Evolutionary conservation across 2,329 filamentous ascomycete genomes (phyloP).

Genomic region (Fusarium nygamai): DNA sequence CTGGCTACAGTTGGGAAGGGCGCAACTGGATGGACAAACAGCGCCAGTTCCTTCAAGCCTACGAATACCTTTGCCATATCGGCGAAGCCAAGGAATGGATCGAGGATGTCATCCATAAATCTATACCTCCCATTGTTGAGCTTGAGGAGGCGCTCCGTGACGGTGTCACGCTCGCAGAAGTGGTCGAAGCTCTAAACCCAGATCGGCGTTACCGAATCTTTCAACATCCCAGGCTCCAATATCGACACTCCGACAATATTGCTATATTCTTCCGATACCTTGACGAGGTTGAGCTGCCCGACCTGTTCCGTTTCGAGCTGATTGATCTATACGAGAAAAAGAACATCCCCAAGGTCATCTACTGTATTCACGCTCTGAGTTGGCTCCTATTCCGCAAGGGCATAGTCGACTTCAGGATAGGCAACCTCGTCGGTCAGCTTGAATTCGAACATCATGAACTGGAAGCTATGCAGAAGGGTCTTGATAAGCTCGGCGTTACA

Average conservation of each 20-base stretch:
- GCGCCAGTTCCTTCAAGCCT: slow-evolving; percentile 93
- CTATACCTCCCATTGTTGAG: slow-evolving; percentile 91
- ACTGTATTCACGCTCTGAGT: slow-evolving; percentile 96
- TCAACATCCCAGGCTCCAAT: slow-evolving; percentile 84
- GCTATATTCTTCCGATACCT: slow-evolving; percentile 95
- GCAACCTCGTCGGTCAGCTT: slow-evolving; percentile 93
- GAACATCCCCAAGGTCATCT: slow-evolving; percentile 98
- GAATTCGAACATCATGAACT: slow-evolving; percentile 98
- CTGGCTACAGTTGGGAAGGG: slow-evolving; percentile 77
- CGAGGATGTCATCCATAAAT: slow-evolving; percentile 84
- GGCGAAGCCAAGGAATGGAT: slow-evolving; percentile 99
- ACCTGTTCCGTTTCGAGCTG: slow-evolving; percentile 95
- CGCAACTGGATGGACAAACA: slow-evolving; percentile 99
- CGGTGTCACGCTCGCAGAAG: slow-evolving; percentile 92
- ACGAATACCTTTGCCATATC: slow-evolving; percentile 98
- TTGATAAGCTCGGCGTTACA: slow-evolving; percentile 92
- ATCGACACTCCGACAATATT: slow-evolving; percentile 97
- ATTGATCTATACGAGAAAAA: slow-evolving; percentile 99
- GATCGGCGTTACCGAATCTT: slow-evolving; percentile 84
- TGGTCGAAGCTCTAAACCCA: slow-evolving; percentile 89
- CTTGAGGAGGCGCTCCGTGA: slow-evolving; percentile 92
- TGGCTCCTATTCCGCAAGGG: slow-evolving; percentile 97
- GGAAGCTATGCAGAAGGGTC: slow-evolving; percentile 94
- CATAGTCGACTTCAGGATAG: slow-evolving; percentile 94
- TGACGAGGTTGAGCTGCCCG: slow-evolving; percentile 89